These are phyloP conservation scores for Leccinum subtestaceum DNA, from an alignment of 768 basidiomycete genomes.

Conservation along the genomic window DNA sequence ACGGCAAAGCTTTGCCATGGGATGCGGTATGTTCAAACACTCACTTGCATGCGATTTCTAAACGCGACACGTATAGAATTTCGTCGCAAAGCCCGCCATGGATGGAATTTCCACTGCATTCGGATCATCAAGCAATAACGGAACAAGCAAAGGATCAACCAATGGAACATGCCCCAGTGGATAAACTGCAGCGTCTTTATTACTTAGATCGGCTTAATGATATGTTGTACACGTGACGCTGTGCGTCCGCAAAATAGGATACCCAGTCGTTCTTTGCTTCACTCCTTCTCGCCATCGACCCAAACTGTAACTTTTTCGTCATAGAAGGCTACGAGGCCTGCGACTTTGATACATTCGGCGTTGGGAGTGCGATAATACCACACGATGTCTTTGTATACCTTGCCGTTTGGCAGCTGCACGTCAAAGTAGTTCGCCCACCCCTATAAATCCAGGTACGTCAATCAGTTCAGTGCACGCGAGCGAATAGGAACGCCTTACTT, in stretches of 20 bases:
- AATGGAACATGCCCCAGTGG: background rate
- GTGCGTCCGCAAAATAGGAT: background rate
- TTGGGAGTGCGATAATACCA: conserved; percentile 64
- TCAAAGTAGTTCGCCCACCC: conserved; percentile 60
- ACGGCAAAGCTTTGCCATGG: conserved; percentile 20
- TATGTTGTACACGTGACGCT: conserved; percentile 4
- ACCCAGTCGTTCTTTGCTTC: conserved; percentile 19
- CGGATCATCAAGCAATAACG: background rate
- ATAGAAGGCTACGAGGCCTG: conserved; percentile 56
- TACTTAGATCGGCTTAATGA: background rate
- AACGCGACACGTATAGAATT: conserved; percentile 4
- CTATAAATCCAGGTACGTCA: conserved; percentile 30
- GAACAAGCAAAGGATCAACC: too few relatives aligned
- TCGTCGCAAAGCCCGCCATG: conserved; percentile 14
- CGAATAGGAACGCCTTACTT: conserved; percentile 37
- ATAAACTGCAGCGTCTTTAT: background rate
- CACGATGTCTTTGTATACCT: conserved; percentile 46
- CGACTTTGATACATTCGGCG: conserved; percentile 48
- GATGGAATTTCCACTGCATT: conserved; percentile 12
- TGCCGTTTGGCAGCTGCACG: conserved; percentile 44
- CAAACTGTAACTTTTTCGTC: conserved; percentile 69
- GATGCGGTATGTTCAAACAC: conserved; percentile 7
- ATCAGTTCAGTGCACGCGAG: background rate
- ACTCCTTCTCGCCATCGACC: conserved; percentile 53
- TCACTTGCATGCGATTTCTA: background rate